Evolutionary conservation across 192 early-diverging fungal genomes (phyloP), one percentile per base, ranked within the genome.

Genomic region (Linderina pennispora): DNA sequence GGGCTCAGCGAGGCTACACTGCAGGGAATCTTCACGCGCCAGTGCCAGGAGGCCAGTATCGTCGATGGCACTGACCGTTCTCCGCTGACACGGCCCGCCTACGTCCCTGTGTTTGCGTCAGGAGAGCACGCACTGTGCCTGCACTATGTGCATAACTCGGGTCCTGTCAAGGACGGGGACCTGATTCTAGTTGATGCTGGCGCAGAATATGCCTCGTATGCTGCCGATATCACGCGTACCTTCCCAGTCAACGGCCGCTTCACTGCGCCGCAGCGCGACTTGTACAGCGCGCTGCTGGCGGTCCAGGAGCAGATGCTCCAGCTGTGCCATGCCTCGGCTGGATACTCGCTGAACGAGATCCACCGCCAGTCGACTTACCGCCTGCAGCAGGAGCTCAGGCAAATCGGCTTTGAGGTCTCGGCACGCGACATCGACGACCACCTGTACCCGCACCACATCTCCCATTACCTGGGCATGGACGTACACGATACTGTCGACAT

Each of bases 21-120:
- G 13, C 80, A 83, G 40, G 78, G 85, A 9, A 79, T 80, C 33
- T 77, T 93, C 38, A 90, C 91, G 36, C 85, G 80, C 55, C 74
- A 85, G 20, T 81, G 80, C 37, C 51, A 50, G 38, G 36, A 34
- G 47, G 40, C 63, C 9, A n/a, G n/a, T n/a, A 58, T 58, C 28
- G 50, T 38, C 19, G 45, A 28, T 23, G 48, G 16, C 16, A 43
- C 36, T 8, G 51, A 63, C 36, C 56, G 48, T 9, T 55, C 61
- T 2, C 40, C 53, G 8, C 52, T 63, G 13, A 48, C 42, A 13
- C 56, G 79, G 25, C 64, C 92, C 19, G 87, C 90, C 13, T 99
- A 99, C 64, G 90, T 99, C 16, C 96, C 96, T 2, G 96, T 99
- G 3, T 90, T 99, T 16, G 96, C 94, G 0, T 80, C 87, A 8